phyloP scores from a whole-genome alignment of 2,329 filamentous ascomycete species.

The Grosmannia clavigera region DNA sequence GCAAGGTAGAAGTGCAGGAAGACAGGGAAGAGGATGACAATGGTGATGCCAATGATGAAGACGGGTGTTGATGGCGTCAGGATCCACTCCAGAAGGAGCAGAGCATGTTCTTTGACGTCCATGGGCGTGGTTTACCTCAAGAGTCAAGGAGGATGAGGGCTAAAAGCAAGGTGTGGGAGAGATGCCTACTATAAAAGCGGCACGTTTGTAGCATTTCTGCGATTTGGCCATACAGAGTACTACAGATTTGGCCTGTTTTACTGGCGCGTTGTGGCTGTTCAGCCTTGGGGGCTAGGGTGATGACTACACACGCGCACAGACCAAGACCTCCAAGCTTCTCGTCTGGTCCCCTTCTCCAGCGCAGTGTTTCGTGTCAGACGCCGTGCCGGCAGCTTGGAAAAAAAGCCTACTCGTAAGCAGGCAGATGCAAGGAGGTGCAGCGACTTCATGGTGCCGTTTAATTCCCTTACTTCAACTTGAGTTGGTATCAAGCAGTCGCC shows the following conservation, averaged over 20 bases:
- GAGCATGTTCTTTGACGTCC: slow-evolving; percentile 15
- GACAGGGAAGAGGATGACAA: slow-evolving; percentile 63
- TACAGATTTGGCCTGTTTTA: background rate
- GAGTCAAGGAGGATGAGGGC: too few species aligned
- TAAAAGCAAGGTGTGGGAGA: background rate
- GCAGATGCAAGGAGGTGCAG: background rate
- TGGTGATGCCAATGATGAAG: slow-evolving; percentile 54
- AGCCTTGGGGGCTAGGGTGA: background rate
- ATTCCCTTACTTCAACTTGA: background rate
- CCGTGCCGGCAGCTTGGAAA: background rate
- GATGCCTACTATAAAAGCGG: background rate
- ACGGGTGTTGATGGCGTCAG: slow-evolving; percentile 48
- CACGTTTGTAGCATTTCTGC: background rate
- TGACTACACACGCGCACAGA: background rate
- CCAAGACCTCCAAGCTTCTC: background rate
- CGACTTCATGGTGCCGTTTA: background rate
- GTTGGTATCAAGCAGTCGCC: background rate
- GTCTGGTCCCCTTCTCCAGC: background rate
- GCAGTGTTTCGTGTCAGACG: background rate
- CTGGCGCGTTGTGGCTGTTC: background rate
- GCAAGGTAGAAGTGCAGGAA: slow-evolving; percentile 67
- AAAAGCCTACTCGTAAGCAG: background rate
- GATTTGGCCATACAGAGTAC: background rate
- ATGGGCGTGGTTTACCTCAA: slow-evolving; percentile 1
- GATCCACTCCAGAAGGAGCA: slow-evolving; percentile 34